phyloP scores from a whole-genome alignment of 768 basidiomycete genomes.

The Coprinopsis sp. region DNA sequence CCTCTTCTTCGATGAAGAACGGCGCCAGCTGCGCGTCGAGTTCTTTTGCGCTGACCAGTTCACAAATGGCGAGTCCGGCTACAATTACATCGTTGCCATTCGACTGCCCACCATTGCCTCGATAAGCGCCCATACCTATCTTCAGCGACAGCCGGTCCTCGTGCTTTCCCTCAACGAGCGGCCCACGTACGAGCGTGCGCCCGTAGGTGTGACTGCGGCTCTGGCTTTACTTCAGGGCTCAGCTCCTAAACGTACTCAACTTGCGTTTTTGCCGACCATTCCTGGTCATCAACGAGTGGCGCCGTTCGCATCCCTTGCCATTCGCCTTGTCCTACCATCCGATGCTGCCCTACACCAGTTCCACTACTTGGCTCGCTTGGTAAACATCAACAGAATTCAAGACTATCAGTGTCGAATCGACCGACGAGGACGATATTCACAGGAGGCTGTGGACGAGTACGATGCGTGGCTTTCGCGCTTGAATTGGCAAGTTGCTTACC shows the following conservation, averaged over 20 bases:
- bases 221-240: neutral
- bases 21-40: constrained; percentile 43
- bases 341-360: constrained; percentile 33
- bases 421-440: constrained; percentile 41
- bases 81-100: constrained; percentile 35
- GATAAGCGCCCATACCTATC: constrained; percentile 33
- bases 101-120: constrained; percentile 39
- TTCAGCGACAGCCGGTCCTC: constrained; percentile 29
- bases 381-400: constrained; percentile 32
- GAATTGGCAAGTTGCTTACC: constrained; percentile 53
- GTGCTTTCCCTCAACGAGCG: constrained; percentile 37
- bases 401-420: constrained; percentile 36
- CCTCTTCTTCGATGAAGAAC: constrained; percentile 37
- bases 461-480: constrained; percentile 29
- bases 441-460: constrained; percentile 24
- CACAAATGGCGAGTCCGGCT: neutral
- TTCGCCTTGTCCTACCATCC: constrained; percentile 45
- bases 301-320: constrained; percentile 46
- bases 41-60: constrained; percentile 20
- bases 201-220: no score
- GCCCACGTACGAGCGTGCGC: no score
- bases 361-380: constrained; percentile 30
- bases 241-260: constrained; percentile 27
- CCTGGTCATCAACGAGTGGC: constrained; percentile 38
- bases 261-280: constrained; percentile 34